phyloP scores from a whole-genome alignment of 1,284 basidiomycete genomes.

The Papiliotrema laurentii region DNA sequence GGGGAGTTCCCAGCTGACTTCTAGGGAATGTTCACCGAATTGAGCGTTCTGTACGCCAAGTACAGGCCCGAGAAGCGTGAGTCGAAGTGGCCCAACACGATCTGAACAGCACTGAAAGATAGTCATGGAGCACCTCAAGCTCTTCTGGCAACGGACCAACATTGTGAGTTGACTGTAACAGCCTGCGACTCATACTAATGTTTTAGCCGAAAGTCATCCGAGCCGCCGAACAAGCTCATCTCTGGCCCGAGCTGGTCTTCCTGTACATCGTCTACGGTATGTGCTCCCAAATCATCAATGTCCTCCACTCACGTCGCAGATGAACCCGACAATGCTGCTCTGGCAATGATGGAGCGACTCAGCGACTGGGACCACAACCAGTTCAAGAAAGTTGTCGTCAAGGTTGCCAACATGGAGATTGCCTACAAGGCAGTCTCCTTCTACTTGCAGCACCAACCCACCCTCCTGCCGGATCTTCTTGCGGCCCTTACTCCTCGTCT shows the following conservation, averaged over 20 bases:
- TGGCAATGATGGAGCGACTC: slow-evolving; percentile 94
- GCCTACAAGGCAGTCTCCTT: slow-evolving; percentile 52
- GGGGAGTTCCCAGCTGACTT: background rate
- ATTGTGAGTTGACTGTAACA: slow-evolving; percentile 60
- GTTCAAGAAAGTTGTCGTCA: slow-evolving; percentile 93
- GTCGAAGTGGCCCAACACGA: too few species aligned
- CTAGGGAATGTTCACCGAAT: slow-evolving; percentile 60
- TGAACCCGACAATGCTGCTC: slow-evolving; percentile 46
- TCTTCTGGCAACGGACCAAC: slow-evolving; percentile 96
- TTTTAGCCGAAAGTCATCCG: slow-evolving; percentile 68
- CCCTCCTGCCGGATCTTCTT: slow-evolving; percentile 86
- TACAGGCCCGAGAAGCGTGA: slow-evolving; percentile 88
- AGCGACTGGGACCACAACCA: slow-evolving; percentile 98
- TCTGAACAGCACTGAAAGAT: too few species aligned
- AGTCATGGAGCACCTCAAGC: slow-evolving; percentile 98
- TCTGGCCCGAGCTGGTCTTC: slow-evolving; percentile 99
- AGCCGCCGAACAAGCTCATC: slow-evolving; percentile 90
- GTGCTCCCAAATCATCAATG: slow-evolving; percentile 39
- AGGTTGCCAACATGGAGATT: slow-evolving; percentile 98
- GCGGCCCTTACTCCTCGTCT: slow-evolving; percentile 88
- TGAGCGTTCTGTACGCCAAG: slow-evolving; percentile 93
- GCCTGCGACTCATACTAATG: slow-evolving; percentile 12
- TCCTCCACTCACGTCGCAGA: slow-evolving; percentile 16
- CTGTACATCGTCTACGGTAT: slow-evolving; percentile 97
- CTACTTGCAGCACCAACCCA: slow-evolving; percentile 60